Conservation (phyloP, 2,329 filamentous ascomycete genomes). For the Claviceps sorghi region DNA sequence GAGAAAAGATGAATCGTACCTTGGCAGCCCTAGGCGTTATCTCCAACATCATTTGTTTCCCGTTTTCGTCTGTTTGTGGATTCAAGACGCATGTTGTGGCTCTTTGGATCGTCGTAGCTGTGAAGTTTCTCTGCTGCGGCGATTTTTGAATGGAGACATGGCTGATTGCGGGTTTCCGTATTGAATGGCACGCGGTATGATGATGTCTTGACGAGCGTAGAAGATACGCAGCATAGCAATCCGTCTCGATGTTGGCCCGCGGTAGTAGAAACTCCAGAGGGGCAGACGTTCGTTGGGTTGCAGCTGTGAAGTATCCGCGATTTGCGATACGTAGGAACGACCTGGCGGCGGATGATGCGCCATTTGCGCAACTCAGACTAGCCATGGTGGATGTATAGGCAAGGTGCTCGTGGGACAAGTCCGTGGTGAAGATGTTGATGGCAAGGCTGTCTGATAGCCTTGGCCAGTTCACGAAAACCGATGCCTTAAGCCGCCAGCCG, state of each 20-base stretch:
- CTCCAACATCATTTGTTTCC: slow-evolving; percentile 67
- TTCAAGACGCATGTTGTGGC: slow-evolving; percentile 47
- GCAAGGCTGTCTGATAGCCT: background rate
- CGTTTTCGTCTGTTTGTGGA: slow-evolving; percentile 65
- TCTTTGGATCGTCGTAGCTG: slow-evolving; percentile 19
- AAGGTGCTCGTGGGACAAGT: background rate
- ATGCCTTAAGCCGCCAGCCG: background rate
- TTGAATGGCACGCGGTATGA: background rate
- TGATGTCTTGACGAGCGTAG: background rate
- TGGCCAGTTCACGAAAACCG: background rate
- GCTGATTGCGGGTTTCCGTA: background rate
- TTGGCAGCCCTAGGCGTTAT: slow-evolving; percentile 74
- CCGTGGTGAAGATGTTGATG: background rate
- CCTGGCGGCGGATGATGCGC: slow-evolving; percentile 23
- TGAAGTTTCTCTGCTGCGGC: slow-evolving; percentile 18
- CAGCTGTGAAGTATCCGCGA: slow-evolving; percentile 17
- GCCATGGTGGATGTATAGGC: slow-evolving; percentile 14
- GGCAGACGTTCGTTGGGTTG: slow-evolving; percentile 11
- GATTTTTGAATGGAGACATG: background rate
- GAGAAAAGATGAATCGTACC: slow-evolving; percentile 27
- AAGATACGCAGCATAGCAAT: background rate
- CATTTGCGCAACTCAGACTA: slow-evolving; percentile 21
- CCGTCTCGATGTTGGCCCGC: slow-evolving; percentile 7
- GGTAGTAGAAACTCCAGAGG: slow-evolving; percentile 28
- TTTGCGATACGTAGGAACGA: slow-evolving; percentile 28